Evolutionary conservation across 2,329 filamentous ascomycete species (phyloP), one percentile per base, ranked within the genome.

Genomic region (Cladosporium phlei): DNA sequence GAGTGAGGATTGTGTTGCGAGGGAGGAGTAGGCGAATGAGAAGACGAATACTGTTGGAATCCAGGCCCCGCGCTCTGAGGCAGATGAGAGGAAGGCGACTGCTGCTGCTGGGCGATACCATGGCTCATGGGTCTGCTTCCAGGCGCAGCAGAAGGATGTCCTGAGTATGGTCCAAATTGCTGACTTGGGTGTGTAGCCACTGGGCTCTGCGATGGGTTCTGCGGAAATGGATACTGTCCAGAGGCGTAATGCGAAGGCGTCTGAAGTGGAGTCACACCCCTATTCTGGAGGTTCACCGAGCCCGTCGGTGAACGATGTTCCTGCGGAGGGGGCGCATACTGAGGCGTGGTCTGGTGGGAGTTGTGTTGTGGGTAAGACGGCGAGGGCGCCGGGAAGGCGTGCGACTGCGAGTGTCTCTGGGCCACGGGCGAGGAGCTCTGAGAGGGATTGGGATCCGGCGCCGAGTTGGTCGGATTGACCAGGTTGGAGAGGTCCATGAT

Each of bases 401-500:
- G 38, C 37, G 47, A 25, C 22, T 46, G 50, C n/a, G 49, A 44
- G 34, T 49, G 40, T 38, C 47, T 37, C 29, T 55, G 55, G 25
- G 50, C 50, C 20, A 38, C 38, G 14, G 45, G 47, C 38, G 54
- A 51, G 19, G 54, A 49, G 42, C 47, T 47, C 43, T 52, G 48
- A 47, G 53, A 40, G 14, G 53, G 38, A 37, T 49, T 57, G 42
- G 55, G 55, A 24, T 56, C 52, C 20, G 59, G 55, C 48, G 56
- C 53, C 7, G 51, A 47, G 16, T 45, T 56, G 52, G 46, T 63
- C 20, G 42, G 57, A 46, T 63, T 63, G 46, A 65, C 53, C 53
- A 66, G 58, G 20, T 56, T 48, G 10, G 49, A 49, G 45, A 66
- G 54, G 51, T 66, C 59, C 63, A 65, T 66, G 19, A 39, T 49